Evolutionary conservation across 2,329 filamentous ascomycete species (phyloP).

Genomic region (Magnaporthiopsis incrustans): DNA sequence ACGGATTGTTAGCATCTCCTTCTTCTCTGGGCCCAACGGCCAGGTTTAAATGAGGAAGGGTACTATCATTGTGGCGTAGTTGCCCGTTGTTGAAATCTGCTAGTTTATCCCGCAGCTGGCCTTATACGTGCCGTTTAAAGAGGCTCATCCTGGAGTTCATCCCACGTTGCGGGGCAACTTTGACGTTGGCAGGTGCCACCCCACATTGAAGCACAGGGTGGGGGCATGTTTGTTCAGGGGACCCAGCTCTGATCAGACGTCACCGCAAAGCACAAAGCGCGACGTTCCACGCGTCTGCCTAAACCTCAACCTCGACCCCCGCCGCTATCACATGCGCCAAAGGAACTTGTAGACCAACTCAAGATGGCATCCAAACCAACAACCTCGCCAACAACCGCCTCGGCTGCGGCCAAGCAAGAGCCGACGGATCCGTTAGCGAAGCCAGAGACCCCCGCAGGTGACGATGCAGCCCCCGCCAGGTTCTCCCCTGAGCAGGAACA

Average conservation of each 20-base stretch:
- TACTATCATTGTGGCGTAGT: no score
- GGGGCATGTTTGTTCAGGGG: neutral
- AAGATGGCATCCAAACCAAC: neutral
- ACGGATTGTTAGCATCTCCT: no score
- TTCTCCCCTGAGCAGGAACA: slow-evolving; percentile 51
- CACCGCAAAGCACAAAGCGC: neutral
- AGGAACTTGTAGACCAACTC: neutral
- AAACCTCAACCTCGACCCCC: neutral
- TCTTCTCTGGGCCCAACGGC: no score
- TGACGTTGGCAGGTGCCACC: neutral
- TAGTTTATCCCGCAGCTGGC: no score
- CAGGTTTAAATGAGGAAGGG: no score
- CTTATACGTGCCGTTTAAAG: no score
- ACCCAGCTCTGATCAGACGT: neutral
- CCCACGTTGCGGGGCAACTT: neutral
- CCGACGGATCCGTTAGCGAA: neutral
- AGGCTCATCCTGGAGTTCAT: neutral
- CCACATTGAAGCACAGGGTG: neutral
- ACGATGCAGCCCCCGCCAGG: slow-evolving; percentile 24
- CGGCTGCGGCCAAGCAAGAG: neutral
- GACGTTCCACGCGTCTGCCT: neutral
- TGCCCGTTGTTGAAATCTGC: no score
- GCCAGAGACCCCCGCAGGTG: slow-evolving; percentile 11
- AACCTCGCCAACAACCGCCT: neutral
- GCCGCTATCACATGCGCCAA: neutral